Base-by-base conservation (phyloP, 495 filamentous ascomycete genomes). In the Podospora australis region DNA sequence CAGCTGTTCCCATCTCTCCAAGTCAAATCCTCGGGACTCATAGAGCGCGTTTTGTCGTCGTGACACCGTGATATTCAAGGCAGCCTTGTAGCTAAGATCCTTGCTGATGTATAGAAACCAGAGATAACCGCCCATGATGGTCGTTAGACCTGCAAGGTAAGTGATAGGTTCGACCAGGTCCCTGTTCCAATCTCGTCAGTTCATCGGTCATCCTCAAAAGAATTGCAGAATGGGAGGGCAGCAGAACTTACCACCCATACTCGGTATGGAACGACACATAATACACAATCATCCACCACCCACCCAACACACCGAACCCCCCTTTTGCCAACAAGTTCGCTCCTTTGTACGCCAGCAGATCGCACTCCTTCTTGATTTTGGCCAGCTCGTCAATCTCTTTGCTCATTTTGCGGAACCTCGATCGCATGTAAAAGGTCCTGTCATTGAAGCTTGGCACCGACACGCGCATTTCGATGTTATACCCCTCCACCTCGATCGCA, bases 81-180 rank as follows among this genome's bases (percentile, higher is more conserved):
- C 88, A 5, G 83, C 81, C 49, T 83, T 81, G 67, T 95, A 95
- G 34, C 78, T 85, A 16, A 95, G 83, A 67, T 95, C 89, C 35
- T 87, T 81, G 66, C 90, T 95, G 62, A 94, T 85, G 65, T 90
- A 95, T 9, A 97, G 73, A 58, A 96, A 96, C 85, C 89, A 96
- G 52, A 94, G 69, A 55, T 96, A 97, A 21, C 88, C 89, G 29
- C 82, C 80, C 71, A 97, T 92, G 62, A 95, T 76, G 13, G 85
- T 88, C 6, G 80, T 78, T 51, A 95, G 72, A 10, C 87, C 88
- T 9, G 86, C 87, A 29, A 95, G 78, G 58, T 95, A 95, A 0
- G 88, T 95, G 2, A 95, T 78, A 0, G 91, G 90, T 64, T 95
- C 90, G 75, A 96, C 89, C 0, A 87, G 81, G 56, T 94, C 88